phyloP scores from a whole-genome alignment of 495 filamentous ascomycete genomes.

The Aeminium ludgeri region DNA sequence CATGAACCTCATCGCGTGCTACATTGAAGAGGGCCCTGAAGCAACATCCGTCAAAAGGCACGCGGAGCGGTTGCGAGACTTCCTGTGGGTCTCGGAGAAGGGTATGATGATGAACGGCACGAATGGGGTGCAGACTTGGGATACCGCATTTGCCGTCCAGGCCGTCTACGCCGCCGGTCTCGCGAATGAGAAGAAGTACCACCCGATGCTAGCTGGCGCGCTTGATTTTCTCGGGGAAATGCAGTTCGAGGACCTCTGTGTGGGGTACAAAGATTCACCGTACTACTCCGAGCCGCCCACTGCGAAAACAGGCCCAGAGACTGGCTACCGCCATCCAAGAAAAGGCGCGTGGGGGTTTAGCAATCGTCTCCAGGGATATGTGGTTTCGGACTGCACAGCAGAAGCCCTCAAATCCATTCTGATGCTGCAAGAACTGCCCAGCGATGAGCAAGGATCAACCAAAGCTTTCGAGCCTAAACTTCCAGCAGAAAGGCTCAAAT shows the following conservation, averaged over 20 bases:
- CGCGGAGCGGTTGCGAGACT: constrained; percentile 64
- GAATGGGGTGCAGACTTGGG: constrained; percentile 93
- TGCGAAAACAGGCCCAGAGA: constrained; percentile 23
- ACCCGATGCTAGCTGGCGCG: constrained; percentile 67
- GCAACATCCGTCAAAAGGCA: constrained; percentile 61
- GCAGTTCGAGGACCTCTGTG: constrained; percentile 39
- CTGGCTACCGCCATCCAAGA: constrained; percentile 78
- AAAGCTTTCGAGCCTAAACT: constrained; percentile 50
- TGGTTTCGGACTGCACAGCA: constrained; percentile 83
- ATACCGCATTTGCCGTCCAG: constrained; percentile 80
- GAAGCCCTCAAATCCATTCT: constrained; percentile 81
- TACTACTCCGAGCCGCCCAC: constrained; percentile 35
- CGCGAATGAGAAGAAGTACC: constrained; percentile 58
- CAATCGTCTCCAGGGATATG: constrained; percentile 81
- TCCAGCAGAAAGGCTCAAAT: constrained; percentile 56
- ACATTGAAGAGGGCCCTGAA: constrained; percentile 64
- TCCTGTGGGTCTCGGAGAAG: constrained; percentile 79
- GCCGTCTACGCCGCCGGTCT: constrained; percentile 63
- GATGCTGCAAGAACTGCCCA: constrained; percentile 61
- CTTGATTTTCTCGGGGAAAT: constrained; percentile 79
- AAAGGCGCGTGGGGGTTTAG: constrained; percentile 95
- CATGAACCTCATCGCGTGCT: constrained; percentile 74
- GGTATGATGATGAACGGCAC: constrained; percentile 93
- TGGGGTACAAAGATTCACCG: constrained; percentile 51
- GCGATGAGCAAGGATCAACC: constrained; percentile 13